Evolutionary conservation across 345 rosid species (phyloP), one percentile per base, ranked within the genome.

Genomic region (Citrus hindsii): DNA sequence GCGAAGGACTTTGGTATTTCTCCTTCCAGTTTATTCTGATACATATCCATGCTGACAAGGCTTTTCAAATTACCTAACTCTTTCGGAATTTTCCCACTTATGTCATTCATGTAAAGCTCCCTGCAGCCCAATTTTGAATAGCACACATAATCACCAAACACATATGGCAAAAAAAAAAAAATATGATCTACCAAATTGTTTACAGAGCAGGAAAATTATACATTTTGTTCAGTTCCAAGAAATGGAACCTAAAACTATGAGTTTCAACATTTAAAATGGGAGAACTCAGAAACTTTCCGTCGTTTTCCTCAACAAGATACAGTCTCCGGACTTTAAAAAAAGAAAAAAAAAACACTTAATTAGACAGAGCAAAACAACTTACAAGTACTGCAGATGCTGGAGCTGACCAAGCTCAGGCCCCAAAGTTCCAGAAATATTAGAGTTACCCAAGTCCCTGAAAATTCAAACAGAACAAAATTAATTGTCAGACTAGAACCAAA

Each of bases 361-460:
- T 35, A 56, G 37, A 56, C 37, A 75, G 66, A 33, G 58, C 60
- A 59, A 64, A 89, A 87, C 96, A 92, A 79, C 87, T 84, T 89
- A 92, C 96, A 92, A 79, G 87, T 84, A 92, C 83, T 85, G 83
- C 14, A 92, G 91, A 86, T 92, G 92, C 84, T 82, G 69, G 55
- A 92, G 91, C 73, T 87, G 85, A 48, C 90, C 92, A 74, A 90
- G 86, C 81, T 92, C 92, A 12, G 91, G 85, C n/a, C 88, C 96
- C 81, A 92, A 85, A 69, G 85, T 74, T 56, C 96, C 96, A 79
- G 95, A 91, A 77, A 91, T 68, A 32, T 89, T 89, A 59, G 93
- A 83, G 80, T 91, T 89, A 3, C 93, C 95, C 84, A 91, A 76
- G 79, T 91, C 95, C 86, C 95, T 91, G 87, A 77, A 76, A 76